phyloP scores from a whole-genome alignment of 2,329 filamentous ascomycete genomes.

The Fusarium ramigenum region DNA sequence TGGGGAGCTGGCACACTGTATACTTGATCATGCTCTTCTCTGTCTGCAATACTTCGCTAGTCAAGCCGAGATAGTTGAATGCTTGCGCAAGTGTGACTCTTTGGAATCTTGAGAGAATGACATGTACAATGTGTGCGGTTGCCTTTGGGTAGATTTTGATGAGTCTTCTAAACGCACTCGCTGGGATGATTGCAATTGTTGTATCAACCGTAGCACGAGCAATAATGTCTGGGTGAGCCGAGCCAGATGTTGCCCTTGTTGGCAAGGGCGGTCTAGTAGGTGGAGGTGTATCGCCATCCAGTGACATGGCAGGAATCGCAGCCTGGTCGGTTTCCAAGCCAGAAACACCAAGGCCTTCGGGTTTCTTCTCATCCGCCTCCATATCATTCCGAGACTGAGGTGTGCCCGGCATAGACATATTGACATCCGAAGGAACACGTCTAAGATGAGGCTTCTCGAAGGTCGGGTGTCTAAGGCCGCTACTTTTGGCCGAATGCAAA shows the following conservation, averaged over 20 bases:
- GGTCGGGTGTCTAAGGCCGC: slow-evolving; percentile 44
- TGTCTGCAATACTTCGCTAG: slow-evolving; percentile 89
- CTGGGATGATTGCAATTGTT: slow-evolving; percentile 97
- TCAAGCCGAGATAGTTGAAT: slow-evolving; percentile 92
- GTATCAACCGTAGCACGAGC: slow-evolving; percentile 96
- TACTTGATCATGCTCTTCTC: slow-evolving; percentile 95
- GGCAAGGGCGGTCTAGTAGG: slow-evolving; percentile 51
- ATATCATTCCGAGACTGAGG: slow-evolving; percentile 49
- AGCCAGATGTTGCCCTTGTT: slow-evolving; percentile 67
- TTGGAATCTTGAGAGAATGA: slow-evolving; percentile 93
- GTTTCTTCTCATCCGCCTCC: slow-evolving; percentile 24
- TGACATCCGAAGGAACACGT: slow-evolving; percentile 30
- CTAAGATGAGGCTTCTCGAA: slow-evolving; percentile 34
- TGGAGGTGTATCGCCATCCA: slow-evolving; percentile 61
- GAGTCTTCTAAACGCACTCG: slow-evolving; percentile 90
- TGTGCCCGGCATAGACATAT: slow-evolving; percentile 51
- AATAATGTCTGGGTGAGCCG: slow-evolving; percentile 95
- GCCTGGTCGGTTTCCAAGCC: slow-evolving; percentile 45
- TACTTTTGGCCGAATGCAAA: slow-evolving; percentile 34
- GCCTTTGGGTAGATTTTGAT: slow-evolving; percentile 96
- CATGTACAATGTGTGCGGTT: slow-evolving; percentile 96
- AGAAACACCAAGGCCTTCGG: slow-evolving; percentile 19
- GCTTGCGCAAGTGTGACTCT: slow-evolving; percentile 94
- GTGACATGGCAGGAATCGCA: slow-evolving; percentile 77
- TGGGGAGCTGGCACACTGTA: slow-evolving; percentile 90